These are phyloP conservation scores for Neoboletus brunneissimus DNA, from an alignment of 768 basidiomycete species.

Conservation along the genomic window DNA sequence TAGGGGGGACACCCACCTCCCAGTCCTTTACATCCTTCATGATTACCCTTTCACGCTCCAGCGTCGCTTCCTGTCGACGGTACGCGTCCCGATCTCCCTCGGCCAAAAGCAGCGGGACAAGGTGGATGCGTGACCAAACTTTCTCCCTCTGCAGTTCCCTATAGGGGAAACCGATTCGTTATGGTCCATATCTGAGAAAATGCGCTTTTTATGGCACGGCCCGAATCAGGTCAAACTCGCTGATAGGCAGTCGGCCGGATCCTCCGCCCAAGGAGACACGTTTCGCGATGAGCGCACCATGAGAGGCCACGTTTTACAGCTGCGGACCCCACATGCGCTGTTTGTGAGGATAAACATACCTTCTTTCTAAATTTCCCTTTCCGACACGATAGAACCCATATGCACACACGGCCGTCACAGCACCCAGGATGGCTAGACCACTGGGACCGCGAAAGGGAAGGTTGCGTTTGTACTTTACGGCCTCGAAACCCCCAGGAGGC, in stretches of 20 bases:
- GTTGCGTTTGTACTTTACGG: constrained; percentile 93
- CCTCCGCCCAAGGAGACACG: constrained; percentile 57
- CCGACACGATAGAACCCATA: constrained; percentile 93
- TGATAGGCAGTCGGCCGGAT: constrained; percentile 48
- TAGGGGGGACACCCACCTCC: constrained; percentile 67
- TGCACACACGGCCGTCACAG: constrained; percentile 80
- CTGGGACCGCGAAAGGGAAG: constrained; percentile 87
- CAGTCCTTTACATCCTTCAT: constrained; percentile 94
- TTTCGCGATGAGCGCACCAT: constrained; percentile 63
- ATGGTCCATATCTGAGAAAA: constrained; percentile 43
- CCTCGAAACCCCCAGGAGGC: constrained; percentile 88
- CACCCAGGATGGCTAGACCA: constrained; percentile 79
- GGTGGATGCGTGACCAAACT: constrained; percentile 93
- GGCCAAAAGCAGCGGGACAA: constrained; percentile 87
- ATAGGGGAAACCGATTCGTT: constrained; percentile 31
- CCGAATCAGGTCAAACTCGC: constrained; percentile 34
- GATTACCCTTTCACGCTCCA: constrained; percentile 79
- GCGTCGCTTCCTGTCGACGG: constrained; percentile 72
- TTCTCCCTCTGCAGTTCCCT: constrained; percentile 94
- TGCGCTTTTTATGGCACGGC: constrained; percentile 41
- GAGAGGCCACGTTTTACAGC: constrained; percentile 61
- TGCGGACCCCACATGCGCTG: constrained; percentile 45
- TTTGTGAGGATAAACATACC: constrained; percentile 54
- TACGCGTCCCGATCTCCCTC: constrained; percentile 92
- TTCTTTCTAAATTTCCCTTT: constrained; percentile 87